phyloP scores from a whole-genome alignment of 2,329 filamentous ascomycete genomes.

The Myriosclerotinia scirpicola region DNA sequence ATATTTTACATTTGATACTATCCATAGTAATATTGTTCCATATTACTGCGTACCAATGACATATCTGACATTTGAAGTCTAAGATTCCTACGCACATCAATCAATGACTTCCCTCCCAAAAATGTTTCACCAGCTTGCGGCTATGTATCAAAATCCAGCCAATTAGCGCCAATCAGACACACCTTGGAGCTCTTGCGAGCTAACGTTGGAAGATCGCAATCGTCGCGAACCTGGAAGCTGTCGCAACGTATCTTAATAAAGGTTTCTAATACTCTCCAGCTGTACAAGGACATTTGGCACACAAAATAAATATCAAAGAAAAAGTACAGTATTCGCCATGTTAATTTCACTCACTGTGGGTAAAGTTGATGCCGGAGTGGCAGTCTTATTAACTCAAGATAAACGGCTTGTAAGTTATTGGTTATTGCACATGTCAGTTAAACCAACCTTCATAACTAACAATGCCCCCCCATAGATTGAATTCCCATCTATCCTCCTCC shows the following conservation, averaged over 20 bases:
- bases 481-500: slow-evolving; percentile 95
- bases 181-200: neutral
- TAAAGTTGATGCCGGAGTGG: slow-evolving; percentile 98
- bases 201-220: slow-evolving; percentile 21
- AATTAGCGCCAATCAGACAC: slow-evolving; percentile 12
- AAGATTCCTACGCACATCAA: no score
- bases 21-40: no score
- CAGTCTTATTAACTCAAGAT: slow-evolving; percentile 92
- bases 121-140: slow-evolving; percentile 11
- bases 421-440: slow-evolving; percentile 13
- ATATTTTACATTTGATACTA: no score
- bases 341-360: slow-evolving; percentile 96
- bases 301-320: neutral
- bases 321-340: slow-evolving; percentile 54
- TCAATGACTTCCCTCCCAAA: neutral
- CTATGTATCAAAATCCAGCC: slow-evolving; percentile 11
- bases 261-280: slow-evolving; percentile 19
- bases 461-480: slow-evolving; percentile 70
- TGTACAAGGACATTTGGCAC: neutral
- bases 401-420: slow-evolving; percentile 76
- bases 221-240: slow-evolving; percentile 23
- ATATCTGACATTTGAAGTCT: no score
- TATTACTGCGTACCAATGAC: no score
- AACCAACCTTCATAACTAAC: slow-evolving; percentile 23
- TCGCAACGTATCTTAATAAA: slow-evolving; percentile 33